phyloP scores from a whole-genome alignment of 148 eudicot genomes.

The Heliamphora exappendiculata region DNA sequence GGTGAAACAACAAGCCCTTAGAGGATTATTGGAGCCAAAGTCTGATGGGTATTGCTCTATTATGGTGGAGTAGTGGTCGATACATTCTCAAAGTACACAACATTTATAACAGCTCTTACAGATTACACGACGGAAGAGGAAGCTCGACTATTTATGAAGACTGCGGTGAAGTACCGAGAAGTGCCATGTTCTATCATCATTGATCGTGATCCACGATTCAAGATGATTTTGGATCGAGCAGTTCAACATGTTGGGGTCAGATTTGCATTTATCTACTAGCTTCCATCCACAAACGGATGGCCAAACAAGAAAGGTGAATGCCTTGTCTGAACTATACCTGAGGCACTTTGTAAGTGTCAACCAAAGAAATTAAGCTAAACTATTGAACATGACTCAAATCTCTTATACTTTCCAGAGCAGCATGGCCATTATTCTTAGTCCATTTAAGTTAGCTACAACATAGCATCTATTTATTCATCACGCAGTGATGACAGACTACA shows the following conservation, averaged over 20 bases:
- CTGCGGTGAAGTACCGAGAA: background rate
- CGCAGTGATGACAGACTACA: background rate
- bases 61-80: constrained; percentile 6
- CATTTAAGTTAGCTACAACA: background rate
- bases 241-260: background rate
- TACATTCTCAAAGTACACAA: no score
- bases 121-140: background rate
- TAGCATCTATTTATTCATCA: background rate
- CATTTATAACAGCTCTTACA: background rate
- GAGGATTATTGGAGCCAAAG: constrained; percentile 1
- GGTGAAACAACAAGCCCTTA: background rate
- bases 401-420: background rate
- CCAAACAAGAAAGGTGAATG: no score
- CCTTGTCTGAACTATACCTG: no score
- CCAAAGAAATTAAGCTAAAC: background rate
- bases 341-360: constrained; percentile 1
- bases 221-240: constrained; percentile 1
- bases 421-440: background rate
- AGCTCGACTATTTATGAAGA: background rate
- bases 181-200: background rate
- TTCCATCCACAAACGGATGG: constrained; percentile 1
- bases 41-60: background rate
- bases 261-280: background rate
- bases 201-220: background rate
- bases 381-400: constrained; percentile 4